These are phyloP conservation scores for Paraphaeosphaeria sporulosa DNA, from an alignment of 2,329 filamentous ascomycete species.

Conservation along the genomic window DNA sequence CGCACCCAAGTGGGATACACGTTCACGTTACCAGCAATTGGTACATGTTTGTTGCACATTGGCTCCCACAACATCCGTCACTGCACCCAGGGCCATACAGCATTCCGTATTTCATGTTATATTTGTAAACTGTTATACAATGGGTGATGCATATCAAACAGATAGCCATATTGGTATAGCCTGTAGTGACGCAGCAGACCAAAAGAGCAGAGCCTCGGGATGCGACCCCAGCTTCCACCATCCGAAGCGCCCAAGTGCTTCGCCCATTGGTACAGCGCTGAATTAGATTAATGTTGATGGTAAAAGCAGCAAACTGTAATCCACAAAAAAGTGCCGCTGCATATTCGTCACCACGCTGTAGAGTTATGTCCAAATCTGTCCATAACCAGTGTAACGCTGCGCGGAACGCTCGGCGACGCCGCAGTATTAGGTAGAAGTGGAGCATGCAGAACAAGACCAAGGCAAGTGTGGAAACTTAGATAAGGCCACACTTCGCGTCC, in stretches of 20 bases:
- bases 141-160: background rate
- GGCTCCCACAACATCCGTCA: background rate
- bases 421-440: conserved; percentile 9
- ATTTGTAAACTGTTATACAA: conserved; percentile 7
- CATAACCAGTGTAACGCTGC: conserved; percentile 1
- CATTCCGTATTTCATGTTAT: background rate
- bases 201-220: background rate
- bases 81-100: too few relatives aligned
- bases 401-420: conserved; percentile 7
- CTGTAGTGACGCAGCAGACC: background rate
- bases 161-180: conserved; percentile 5
- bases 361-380: conserved; percentile 4
- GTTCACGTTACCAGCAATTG: background rate
- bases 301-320: conserved; percentile 12
- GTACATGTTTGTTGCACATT: background rate
- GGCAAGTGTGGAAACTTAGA: background rate
- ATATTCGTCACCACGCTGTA: background rate
- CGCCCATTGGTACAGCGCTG: background rate
- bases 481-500: conserved; percentile 5
- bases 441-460: background rate
- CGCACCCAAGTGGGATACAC: too few relatives aligned
- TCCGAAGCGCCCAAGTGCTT: conserved; percentile 2
- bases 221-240: background rate
- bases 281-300: conserved; percentile 5
- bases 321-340: conserved; percentile 1